A percentile compares a stretch with the other conserved stretches of the same genome.
Conservation (phyloP, 164 flowering plant species). For the Brasenia schreberi region DNA sequence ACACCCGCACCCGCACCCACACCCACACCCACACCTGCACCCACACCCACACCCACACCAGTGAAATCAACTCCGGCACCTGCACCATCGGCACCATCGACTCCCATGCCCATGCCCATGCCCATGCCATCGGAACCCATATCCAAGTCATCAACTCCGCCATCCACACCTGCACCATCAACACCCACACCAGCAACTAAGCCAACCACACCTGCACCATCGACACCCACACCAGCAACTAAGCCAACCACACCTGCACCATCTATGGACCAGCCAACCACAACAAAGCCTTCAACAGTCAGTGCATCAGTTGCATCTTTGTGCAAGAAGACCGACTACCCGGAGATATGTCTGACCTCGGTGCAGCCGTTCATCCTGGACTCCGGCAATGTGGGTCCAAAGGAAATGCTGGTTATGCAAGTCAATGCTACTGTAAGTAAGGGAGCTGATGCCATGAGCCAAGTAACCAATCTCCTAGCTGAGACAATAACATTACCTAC, state of each 20-base stretch:
- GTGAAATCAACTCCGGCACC: too few species aligned
- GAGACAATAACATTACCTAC: not conserved
- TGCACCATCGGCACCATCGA: too few species aligned
- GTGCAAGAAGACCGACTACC: slow-evolving; percentile 17
- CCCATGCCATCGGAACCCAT: too few species aligned
- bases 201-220: not conserved
- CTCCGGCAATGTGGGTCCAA: not conserved
- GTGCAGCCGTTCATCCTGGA: slow-evolving; percentile 10
- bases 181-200: too few species aligned
- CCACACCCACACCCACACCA: not conserved
- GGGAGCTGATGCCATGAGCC: not conserved
- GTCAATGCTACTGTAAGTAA: not conserved
- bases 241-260: too few species aligned
- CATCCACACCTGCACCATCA: too few species aligned
- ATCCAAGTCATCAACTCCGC: too few species aligned
- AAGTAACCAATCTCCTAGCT: not conserved
- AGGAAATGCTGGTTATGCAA: not conserved
- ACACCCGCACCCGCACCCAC: too few species aligned
- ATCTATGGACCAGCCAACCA: too few species aligned
- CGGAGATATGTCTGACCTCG: slow-evolving; percentile 14
- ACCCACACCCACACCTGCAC: too few species aligned
- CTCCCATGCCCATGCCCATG: too few species aligned
- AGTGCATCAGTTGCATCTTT: slow-evolving; percentile 4
- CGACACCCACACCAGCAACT: not conserved
- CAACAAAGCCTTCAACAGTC: too few species aligned